Percentiles rank a stretch among this genome's conserved stretches.
Evolutionary conservation across 495 filamentous ascomycete genomes (phyloP).

Genomic region (Trichocladium antarcticum): DNA sequence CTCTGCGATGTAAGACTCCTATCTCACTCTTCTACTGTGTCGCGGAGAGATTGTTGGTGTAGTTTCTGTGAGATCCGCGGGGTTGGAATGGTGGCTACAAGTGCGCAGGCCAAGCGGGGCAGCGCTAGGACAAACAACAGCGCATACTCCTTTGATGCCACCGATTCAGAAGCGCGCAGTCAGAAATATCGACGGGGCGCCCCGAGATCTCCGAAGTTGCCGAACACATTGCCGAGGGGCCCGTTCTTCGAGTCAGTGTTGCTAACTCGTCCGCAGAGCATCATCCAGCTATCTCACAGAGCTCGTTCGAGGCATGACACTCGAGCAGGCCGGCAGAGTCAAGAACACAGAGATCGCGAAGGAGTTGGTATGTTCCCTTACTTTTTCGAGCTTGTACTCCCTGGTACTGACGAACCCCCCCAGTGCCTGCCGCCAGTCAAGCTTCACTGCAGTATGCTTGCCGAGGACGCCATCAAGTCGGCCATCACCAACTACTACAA

Average conservation of each 20-base stretch:
- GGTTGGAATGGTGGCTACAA: too few relatives aligned
- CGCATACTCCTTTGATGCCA: too few relatives aligned
- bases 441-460: slow-evolving; percentile 97
- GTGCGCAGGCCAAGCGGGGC: too few relatives aligned
- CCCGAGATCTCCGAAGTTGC: too few relatives aligned
- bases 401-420: background rate
- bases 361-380: slow-evolving; percentile 47
- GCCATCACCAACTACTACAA: slow-evolving; percentile 96
- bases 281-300: slow-evolving; percentile 78
- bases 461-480: slow-evolving; percentile 97
- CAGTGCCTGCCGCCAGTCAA: slow-evolving; percentile 85
- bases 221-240: too few relatives aligned
- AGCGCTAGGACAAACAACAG: too few relatives aligned
- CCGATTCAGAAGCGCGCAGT: too few relatives aligned
- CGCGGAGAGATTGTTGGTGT: background rate
- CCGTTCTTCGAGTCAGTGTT: background rate
- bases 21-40: background rate
- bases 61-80: too few relatives aligned
- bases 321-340: slow-evolving; percentile 83
- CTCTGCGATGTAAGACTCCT: slow-evolving; percentile 55
- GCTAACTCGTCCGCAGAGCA: slow-evolving; percentile 18
- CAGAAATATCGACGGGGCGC: too few relatives aligned
- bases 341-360: slow-evolving; percentile 96
- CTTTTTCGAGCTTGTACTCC: too few relatives aligned
- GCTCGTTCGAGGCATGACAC: slow-evolving; percentile 87